Evolutionary conservation across 306 rosid genomes (phyloP), one percentile per base, ranked within the genome.

Genomic region (Castanea sativa): DNA sequence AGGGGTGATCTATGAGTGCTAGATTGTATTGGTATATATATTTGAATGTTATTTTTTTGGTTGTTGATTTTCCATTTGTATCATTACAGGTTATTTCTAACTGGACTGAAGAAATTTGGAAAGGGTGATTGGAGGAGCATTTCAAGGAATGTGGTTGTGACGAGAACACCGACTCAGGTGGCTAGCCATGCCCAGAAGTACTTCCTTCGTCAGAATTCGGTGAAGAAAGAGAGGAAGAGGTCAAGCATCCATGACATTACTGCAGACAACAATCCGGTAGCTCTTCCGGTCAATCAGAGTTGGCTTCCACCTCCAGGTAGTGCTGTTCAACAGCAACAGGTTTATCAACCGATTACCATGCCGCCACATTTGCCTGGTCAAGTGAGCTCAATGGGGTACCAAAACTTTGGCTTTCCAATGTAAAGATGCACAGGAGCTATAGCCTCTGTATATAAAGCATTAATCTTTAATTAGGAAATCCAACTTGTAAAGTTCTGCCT

Each of bases 71-170:
- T 9, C 3, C 21, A 11, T 33, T 27, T 15, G 12, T 27, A 18
- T 0, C 74, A 18, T 73, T 16, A 73, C 88, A 94, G 99, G 88
- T 18, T 87, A 51, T 94, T 94, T 72, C 91, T 94, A 0, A 41
- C 84, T 41, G 99, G 99, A 80, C 87, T 94, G 1, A 65, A 71
- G 12, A 81, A 80, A 77, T 94, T 71, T 55, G 99, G 99, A 0
- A 94, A 87, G 86, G 98, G 98, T n/a, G 98, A 94, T 81, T 94
- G 98, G 98, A 92, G 97, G 83, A 94, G 98, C 84, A 94, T 94
- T 45, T 92, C 98, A 21, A 89, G 98, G 76, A 91, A 94, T 56
- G 89, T 89, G 4, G 98, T 94, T 25, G 90, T 92, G 57, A 89
- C 97, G 3, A 89, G 97, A 82, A 94, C 98, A 30, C 96, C 98